phyloP scores from a whole-genome alignment of 2,329 filamentous ascomycete species.

The Apiospora pterosperma region DNA sequence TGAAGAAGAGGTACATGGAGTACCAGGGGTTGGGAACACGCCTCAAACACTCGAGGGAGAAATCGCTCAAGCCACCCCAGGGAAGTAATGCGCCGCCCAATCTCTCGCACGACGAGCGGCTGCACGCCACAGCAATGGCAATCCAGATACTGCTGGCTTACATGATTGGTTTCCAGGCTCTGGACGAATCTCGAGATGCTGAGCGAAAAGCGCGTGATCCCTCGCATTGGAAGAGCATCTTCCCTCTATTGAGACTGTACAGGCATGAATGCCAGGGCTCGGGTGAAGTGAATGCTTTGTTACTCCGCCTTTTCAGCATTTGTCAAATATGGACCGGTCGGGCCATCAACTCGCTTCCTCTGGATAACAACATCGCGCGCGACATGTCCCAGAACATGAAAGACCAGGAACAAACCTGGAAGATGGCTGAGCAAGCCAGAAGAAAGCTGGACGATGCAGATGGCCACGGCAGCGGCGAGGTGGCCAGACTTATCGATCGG shows the following conservation, averaged over 20 bases:
- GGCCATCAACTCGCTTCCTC: slow-evolving; percentile 18
- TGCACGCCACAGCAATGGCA: slow-evolving; percentile 24
- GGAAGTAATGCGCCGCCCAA: slow-evolving; percentile 5
- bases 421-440: slow-evolving; percentile 20
- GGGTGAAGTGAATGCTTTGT: slow-evolving; percentile 18
- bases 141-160: slow-evolving; percentile 34
- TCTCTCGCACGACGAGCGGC: slow-evolving; percentile 21
- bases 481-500: slow-evolving; percentile 29
- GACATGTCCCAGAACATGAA: slow-evolving; percentile 18
- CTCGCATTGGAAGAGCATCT: slow-evolving; percentile 19
- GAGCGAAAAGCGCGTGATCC: slow-evolving; percentile 41
- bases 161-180: slow-evolving; percentile 49
- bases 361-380: slow-evolving; percentile 17
- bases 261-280: slow-evolving; percentile 21
- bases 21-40: slow-evolving; percentile 42
- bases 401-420: slow-evolving; percentile 26
- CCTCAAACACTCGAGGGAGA: slow-evolving; percentile 54
- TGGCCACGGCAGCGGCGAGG: slow-evolving; percentile 21
- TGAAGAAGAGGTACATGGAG: slow-evolving; percentile 33
- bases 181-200: slow-evolving; percentile 41
- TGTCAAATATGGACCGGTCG: slow-evolving; percentile 21
- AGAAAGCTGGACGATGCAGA: slow-evolving; percentile 19
- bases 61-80: slow-evolving; percentile 29
- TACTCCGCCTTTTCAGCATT: slow-evolving; percentile 27
- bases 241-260: slow-evolving; percentile 21